These are phyloP conservation scores for Marchantia paleacea DNA, from an alignment of 225 moss, liverwort and hornwort species.

Conservation along the genomic window DNA sequence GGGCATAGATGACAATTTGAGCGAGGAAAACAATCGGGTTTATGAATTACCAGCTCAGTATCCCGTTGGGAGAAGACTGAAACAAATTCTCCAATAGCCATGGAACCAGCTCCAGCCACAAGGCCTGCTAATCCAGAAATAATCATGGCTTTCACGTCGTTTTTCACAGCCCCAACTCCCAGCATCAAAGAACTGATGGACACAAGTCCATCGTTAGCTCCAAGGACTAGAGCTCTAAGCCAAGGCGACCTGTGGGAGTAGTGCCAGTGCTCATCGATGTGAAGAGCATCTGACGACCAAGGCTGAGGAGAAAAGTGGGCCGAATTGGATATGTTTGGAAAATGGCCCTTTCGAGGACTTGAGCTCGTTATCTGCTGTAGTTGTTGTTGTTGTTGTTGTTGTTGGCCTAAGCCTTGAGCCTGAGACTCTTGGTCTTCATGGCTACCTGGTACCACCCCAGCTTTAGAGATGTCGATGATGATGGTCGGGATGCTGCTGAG, in stretches of 20 bases:
- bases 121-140: constrained; percentile 47
- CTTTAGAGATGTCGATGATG: background rate
- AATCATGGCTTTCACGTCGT: constrained; percentile 33
- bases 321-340: background rate
- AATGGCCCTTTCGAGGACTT: background rate
- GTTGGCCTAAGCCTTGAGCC: background rate
- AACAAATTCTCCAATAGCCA: constrained; percentile 61
- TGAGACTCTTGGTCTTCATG: background rate
- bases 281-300: constrained; percentile 9
- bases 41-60: constrained; percentile 52
- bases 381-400: background rate
- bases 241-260: constrained; percentile 53
- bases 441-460: background rate
- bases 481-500: constrained; percentile 3
- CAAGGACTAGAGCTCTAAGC: constrained; percentile 49
- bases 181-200: constrained; percentile 51
- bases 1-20: background rate
- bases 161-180: constrained; percentile 47
- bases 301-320: background rate
- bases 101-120: constrained; percentile 52
- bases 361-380: background rate
- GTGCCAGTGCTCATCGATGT: constrained; percentile 40
- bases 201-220: constrained; percentile 50
- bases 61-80: constrained; percentile 76
- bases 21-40: background rate